These are phyloP conservation scores for Triticum aestivum DNA, from an alignment of 176 grass and related monocot species.

Conservation along the genomic window IWGSC_CS_RefSeq_v2.1 NC_057812.1:436534006-436534505, in stretches of 20 bases:
- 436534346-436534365: slow-evolving; percentile 29
- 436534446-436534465: not conserved
- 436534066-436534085: not conserved
- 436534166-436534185: slow-evolving; percentile 31
- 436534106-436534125: not conserved
- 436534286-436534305: slow-evolving; percentile 14
- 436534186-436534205: slow-evolving; percentile 34
- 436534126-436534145: slow-evolving; percentile 21
- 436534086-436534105: not conserved
- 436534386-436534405: slow-evolving; percentile 24
- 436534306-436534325: slow-evolving; percentile 19
- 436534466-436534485: not conserved
- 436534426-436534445: no score
- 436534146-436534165: not conserved
- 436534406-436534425: not conserved
- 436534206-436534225: not conserved
- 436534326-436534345: slow-evolving; percentile 25
- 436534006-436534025: not conserved
- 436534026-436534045: not conserved
- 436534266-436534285: slow-evolving; percentile 28
- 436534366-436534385: slow-evolving; percentile 25
- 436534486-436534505: not conserved
- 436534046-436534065: not conserved
- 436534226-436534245: not conserved
- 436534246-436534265: not conserved